phyloP scores from a whole-genome alignment of 1,284 basidiomycete species.

The Moniliella sp. region DNA sequence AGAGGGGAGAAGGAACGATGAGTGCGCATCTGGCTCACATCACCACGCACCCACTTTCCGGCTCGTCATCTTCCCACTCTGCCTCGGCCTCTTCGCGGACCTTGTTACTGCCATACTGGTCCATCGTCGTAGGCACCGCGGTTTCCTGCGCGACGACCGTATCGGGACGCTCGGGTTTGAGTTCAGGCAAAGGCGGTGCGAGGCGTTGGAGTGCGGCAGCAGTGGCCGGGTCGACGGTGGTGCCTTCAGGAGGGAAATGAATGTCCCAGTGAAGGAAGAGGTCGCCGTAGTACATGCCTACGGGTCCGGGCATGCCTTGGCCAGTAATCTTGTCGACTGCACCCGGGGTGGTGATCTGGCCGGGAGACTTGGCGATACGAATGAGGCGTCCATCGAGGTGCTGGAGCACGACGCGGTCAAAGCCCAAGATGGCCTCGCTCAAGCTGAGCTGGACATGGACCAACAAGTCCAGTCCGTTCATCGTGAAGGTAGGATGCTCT shows the following conservation, averaged over 20 bases:
- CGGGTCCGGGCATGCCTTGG: constrained; percentile 17
- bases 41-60: too few species aligned
- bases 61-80: too few species aligned
- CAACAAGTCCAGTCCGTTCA: constrained; percentile 47
- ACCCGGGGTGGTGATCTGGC: constrained; percentile 15
- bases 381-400: constrained; percentile 27
- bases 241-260: neutral
- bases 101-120: too few species aligned
- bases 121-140: too few species aligned
- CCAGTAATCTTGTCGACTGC: constrained; percentile 17
- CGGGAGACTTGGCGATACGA: constrained; percentile 6
- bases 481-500: constrained; percentile 56
- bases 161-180: too few species aligned
- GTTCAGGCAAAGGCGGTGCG: too few species aligned
- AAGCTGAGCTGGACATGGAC: constrained; percentile 8
- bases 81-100: too few species aligned
- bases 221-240: too few species aligned
- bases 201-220: too few species aligned
- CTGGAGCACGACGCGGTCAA: constrained; percentile 23
- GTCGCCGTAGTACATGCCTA: neutral
- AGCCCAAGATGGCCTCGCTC: constrained; percentile 18
- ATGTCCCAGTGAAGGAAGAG: constrained; percentile 1
- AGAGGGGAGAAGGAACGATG: too few species aligned
- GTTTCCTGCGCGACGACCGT: too few species aligned
- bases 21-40: too few species aligned